These are phyloP conservation scores for Huntiella bhutanensis DNA, from an alignment of 2,329 filamentous ascomycete species.

Conservation along the genomic window DNA sequence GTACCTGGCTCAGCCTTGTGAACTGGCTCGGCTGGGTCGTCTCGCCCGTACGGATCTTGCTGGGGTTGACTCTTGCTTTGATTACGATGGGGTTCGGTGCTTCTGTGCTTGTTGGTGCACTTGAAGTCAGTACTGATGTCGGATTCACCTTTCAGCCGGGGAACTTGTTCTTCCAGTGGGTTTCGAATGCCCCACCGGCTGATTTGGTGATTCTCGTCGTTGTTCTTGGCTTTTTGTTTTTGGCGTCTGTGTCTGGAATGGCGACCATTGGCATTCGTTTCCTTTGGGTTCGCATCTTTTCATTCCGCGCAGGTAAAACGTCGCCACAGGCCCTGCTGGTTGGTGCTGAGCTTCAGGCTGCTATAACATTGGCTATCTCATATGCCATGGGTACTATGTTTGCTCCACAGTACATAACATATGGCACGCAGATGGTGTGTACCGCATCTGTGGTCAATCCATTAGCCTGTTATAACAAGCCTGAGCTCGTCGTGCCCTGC, in stretches of 20 bases:
- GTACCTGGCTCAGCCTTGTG: no score
- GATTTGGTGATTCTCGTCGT: conserved; percentile 84
- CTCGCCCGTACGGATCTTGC: no score
- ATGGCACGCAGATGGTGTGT: conserved; percentile 88
- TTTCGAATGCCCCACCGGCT: conserved; percentile 68
- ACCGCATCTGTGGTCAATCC: conserved; percentile 45
- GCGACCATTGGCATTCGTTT: conserved; percentile 83
- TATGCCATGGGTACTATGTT: conserved; percentile 84
- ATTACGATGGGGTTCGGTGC: no score
- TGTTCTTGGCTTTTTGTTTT: conserved; percentile 73
- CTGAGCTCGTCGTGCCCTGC: conserved; percentile 59
- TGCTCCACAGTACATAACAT: conserved; percentile 89
- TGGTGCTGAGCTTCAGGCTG: conserved; percentile 73
- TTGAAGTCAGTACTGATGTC: no score
- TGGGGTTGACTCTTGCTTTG: no score
- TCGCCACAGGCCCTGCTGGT: conserved; percentile 82
- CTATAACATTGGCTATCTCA: conserved; percentile 81
- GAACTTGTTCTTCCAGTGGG: conserved; percentile 72
- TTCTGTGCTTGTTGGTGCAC: no score
- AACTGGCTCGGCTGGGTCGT: no score
- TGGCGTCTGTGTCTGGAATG: conserved; percentile 69
- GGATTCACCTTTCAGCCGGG: conserved; percentile 55
- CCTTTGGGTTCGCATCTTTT: conserved; percentile 86
- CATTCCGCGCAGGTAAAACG: conserved; percentile 73
- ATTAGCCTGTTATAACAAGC: conserved; percentile 56